These are phyloP conservation scores for Ophiocordyceps camponoti-saundersi DNA, from an alignment of 2,329 filamentous ascomycete genomes.

Conservation along the genomic window DNA sequence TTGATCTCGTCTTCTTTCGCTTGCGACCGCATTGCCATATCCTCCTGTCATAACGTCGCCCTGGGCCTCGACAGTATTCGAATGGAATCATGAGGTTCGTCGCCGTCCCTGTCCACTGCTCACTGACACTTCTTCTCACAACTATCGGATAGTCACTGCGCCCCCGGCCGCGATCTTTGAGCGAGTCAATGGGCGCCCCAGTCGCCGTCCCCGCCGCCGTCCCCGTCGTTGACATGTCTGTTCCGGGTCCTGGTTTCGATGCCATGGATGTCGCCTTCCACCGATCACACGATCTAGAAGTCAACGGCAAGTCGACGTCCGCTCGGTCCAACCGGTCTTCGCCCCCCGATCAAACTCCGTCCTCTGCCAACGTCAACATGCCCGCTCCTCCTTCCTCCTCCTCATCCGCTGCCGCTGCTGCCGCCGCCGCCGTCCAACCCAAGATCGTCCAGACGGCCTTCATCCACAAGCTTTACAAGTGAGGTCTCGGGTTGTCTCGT, in stretches of 20 bases:
- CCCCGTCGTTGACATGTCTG: conserved; percentile 40
- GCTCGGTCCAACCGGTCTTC: conserved; percentile 19
- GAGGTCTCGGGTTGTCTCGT: conserved; percentile 15
- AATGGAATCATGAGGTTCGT: not conserved
- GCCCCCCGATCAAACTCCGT: conserved; percentile 18
- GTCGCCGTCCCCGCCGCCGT: conserved; percentile 37
- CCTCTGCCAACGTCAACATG: conserved; percentile 22
- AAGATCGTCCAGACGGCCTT: conserved; percentile 98
- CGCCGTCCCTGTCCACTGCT: not conserved
- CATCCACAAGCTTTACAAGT: conserved; percentile 99
- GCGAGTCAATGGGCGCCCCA: conserved; percentile 20
- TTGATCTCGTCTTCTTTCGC: not conserved
- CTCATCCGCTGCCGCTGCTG: conserved; percentile 26
- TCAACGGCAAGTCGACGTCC: conserved; percentile 16
- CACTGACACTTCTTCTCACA: not conserved
- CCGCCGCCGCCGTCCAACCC: conserved; percentile 70
- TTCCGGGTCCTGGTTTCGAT: conserved; percentile 39
- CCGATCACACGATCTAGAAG: conserved; percentile 19
- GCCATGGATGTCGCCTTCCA: conserved; percentile 43
- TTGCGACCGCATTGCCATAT: conserved; percentile 1
- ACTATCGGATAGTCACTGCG: conserved; percentile 17
- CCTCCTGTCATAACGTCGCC: not conserved
- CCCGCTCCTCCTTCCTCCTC: conserved; percentile 27
- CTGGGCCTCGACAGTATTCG: not conserved
- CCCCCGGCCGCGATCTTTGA: conserved; percentile 37